Evolutionary conservation across 805 yeast species (phyloP).

Genomic region (Saccharomycopsis vini): DNA sequence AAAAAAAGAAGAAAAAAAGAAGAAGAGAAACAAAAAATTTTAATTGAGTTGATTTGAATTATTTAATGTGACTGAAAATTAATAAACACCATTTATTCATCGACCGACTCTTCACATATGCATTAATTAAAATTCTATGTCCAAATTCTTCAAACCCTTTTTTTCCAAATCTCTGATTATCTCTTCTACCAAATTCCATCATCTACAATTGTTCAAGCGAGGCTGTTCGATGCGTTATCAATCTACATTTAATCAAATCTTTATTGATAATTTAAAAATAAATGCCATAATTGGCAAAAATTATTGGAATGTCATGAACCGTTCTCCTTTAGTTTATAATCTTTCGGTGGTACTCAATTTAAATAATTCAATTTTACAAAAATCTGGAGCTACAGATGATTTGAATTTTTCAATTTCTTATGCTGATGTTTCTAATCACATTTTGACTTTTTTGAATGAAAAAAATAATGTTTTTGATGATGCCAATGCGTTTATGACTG

Average conservation of each 20-base stretch:
- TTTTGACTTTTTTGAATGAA: constrained; percentile 43
- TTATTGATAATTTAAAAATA: constrained; percentile 49
- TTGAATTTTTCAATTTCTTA: constrained; percentile 77
- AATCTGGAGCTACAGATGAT: constrained; percentile 77
- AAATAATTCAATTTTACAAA: constrained; percentile 48
- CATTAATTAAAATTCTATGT: no score
- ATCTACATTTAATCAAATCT: constrained; percentile 27
- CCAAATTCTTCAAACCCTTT: not conserved
- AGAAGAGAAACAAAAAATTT: no score
- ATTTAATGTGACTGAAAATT: no score
- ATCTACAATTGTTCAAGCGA: no score
- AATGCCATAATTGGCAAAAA: constrained; percentile 63
- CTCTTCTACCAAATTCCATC: not conserved
- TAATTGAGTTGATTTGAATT: no score
- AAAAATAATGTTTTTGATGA: constrained; percentile 30
- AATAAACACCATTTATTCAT: no score
- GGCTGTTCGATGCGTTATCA: not conserved
- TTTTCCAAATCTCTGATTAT: not conserved
- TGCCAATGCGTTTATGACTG: constrained; percentile 34
- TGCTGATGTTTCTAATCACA: constrained; percentile 67
- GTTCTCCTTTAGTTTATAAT: constrained; percentile 55
- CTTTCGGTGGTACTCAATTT: constrained; percentile 44
- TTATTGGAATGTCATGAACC: constrained; percentile 53
- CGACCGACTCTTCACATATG: no score
- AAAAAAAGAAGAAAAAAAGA: no score